These are phyloP conservation scores for Avicennia marina DNA, from an alignment of 257 asterid species.

Conservation along the genomic window DNA sequence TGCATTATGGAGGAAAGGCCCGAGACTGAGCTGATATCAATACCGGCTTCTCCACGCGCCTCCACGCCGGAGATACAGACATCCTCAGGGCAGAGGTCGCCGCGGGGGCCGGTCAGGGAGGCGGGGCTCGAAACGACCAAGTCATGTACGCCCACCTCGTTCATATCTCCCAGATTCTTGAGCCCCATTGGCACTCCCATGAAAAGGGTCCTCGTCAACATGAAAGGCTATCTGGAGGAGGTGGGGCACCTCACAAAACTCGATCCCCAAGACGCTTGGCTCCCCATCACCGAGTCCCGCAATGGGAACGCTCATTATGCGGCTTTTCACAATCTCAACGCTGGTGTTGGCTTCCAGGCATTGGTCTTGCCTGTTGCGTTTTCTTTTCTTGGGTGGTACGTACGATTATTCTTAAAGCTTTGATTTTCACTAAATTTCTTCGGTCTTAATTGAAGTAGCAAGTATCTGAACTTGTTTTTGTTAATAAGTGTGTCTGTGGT, in stretches of 20 bases:
- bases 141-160: conserved; percentile 99
- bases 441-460: too few species aligned
- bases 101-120: conserved; percentile 35
- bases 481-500: too few species aligned
- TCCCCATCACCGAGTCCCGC: conserved; percentile 94
- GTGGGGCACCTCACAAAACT: conserved; percentile 94
- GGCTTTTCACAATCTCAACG: conserved; percentile 93
- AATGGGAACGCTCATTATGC: conserved; percentile 96
- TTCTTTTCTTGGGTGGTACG: conserved; percentile 94
- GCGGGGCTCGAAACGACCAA: conserved; percentile 36
- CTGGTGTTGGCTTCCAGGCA: conserved; percentile 97
- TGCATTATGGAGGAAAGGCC: conserved; percentile 77
- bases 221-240: conserved; percentile 94
- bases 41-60: conserved; percentile 96
- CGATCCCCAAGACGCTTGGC: conserved; percentile 99
- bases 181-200: conserved; percentile 99
- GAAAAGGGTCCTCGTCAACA: conserved; percentile 83
- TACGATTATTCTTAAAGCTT: not conserved
- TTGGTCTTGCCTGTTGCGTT: conserved; percentile 92
- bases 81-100: conserved; percentile 86
- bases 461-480: too few species aligned
- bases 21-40: conserved; percentile 93
- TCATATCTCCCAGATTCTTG: conserved; percentile 85
- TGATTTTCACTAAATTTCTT: too few species aligned
- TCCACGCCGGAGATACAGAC: conserved; percentile 95